Evolutionary conservation across 108 stramenopile genomes (phyloP), one percentile per base, ranked within the genome.

Genomic region (Bacterosira constricta): DNA sequence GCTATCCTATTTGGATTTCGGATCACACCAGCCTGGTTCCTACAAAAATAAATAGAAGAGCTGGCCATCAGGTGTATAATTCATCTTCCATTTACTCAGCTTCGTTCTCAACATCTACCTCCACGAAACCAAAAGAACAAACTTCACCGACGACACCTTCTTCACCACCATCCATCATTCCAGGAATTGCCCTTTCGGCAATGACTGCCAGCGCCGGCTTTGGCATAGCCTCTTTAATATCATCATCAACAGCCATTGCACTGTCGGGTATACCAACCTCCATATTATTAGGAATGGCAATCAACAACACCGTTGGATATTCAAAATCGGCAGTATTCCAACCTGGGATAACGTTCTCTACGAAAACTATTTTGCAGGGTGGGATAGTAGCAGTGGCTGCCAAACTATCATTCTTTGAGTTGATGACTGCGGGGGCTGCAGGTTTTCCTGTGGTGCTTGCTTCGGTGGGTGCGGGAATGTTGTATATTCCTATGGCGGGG

Each of bases 331-430:
- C 47, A 6, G 17, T 49, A 13, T 50, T 83, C 26, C 47, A 83
- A 55, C 81, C 75, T 11, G 87, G 84, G 25, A 44, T 88, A 27
- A 69, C 60, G 13, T 88, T 79, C 72, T 66, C 82, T 44, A 88
- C 84, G 54, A 85, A 83, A 51, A 78, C 79, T 8, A 66, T 88
- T 32, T 71, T 88, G 17, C 87, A 81, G 55, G 69, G 68, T 6
- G 87, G 87, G n/a, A 88, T 88, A 45, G 76, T 85, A 34, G 69
- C 69, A 25, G 82, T 85, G 15, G 87, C 82, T 21, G 84, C 84
- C 52, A 85, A 85, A 76, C 72, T 88, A 30, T 77, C 79, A 10
- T 80, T 76, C 57, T 44, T 69, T 17, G 79, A 88, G 36, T 45
- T 88, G 2, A 35, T 85, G 17, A 59, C 82, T 15, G 72, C 79